Conservation (phyloP, 495 filamentous ascomycete species). For the Aspergillus cristatus region DNA sequence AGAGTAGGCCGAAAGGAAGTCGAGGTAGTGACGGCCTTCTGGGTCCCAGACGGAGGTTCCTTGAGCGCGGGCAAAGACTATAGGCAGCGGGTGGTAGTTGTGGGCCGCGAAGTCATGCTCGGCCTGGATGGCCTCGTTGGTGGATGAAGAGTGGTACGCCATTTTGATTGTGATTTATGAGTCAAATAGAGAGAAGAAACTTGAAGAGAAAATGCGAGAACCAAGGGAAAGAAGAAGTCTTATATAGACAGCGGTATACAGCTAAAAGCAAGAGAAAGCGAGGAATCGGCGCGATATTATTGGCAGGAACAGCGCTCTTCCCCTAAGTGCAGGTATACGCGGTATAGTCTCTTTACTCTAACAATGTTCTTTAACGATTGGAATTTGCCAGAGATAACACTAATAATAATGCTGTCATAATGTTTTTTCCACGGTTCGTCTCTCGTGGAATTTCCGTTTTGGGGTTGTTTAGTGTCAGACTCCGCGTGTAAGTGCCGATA, state of each 20-base stretch:
- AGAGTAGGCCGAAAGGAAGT: constrained; percentile 96
- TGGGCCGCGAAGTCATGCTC: constrained; percentile 87
- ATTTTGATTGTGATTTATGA: too few species aligned
- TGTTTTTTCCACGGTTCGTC: too few species aligned
- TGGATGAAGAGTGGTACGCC: constrained; percentile 71
- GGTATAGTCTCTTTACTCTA: too few species aligned
- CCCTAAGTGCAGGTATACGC: constrained; percentile 60
- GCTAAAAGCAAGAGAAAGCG: background rate
- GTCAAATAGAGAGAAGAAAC: constrained; percentile 9
- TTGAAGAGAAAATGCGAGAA: constrained; percentile 7
- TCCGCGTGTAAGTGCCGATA: too few species aligned
- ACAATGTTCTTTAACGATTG: too few species aligned
- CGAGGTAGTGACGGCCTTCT: constrained; percentile 92
- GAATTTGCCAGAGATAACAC: too few species aligned
- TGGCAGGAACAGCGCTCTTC: constrained; percentile 30
- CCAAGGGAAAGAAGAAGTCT: constrained; percentile 10
- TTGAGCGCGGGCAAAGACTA: constrained; percentile 76
- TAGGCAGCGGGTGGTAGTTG: constrained; percentile 96
- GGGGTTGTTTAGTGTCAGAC: too few species aligned
- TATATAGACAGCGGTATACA: constrained; percentile 8
- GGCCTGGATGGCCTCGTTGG: constrained; percentile 64
- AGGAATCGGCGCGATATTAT: background rate
- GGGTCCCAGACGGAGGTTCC: constrained; percentile 94
- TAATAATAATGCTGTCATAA: too few species aligned
- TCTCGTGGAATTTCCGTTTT: too few species aligned